Conservation (phyloP, 2,329 filamentous ascomycete genomes). For the Diplodia seriata region DNA sequence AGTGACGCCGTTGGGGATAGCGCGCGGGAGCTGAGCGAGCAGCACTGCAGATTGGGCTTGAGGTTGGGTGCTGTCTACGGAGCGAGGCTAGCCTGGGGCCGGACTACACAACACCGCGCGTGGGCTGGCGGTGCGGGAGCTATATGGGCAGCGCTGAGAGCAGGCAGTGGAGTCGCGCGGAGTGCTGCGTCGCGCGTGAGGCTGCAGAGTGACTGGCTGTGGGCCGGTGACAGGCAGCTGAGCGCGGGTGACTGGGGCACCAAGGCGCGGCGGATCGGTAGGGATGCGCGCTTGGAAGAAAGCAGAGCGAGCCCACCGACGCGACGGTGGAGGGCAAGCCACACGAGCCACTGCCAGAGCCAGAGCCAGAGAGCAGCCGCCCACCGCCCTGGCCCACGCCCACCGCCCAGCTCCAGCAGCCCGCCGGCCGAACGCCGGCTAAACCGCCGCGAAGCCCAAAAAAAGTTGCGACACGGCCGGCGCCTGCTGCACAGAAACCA, state of each 20-base stretch:
- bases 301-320: slow-evolving; percentile 5
- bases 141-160: slow-evolving; percentile 11
- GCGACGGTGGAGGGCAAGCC: slow-evolving; percentile 1
- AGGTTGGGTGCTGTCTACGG: slow-evolving; percentile 7
- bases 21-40: slow-evolving; percentile 25
- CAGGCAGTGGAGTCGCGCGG: slow-evolving; percentile 18
- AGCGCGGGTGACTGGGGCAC: slow-evolving; percentile 16
- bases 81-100: background rate
- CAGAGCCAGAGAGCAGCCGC: background rate
- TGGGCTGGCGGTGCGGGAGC: slow-evolving; percentile 1
- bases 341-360: background rate
- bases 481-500: slow-evolving; percentile 5
- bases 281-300: slow-evolving; percentile 27
- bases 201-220: slow-evolving; percentile 29
- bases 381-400: slow-evolving; percentile 10
- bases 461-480: slow-evolving; percentile 30
- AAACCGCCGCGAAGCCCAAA: slow-evolving; percentile 11
- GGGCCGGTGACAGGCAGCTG: slow-evolving; percentile 29
- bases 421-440: slow-evolving; percentile 14
- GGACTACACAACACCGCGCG: background rate
- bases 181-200: slow-evolving; percentile 18
- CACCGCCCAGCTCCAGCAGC: background rate
- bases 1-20: slow-evolving; percentile 25
- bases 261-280: slow-evolving; percentile 20
- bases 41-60: slow-evolving; percentile 19